These are phyloP conservation scores for Mortierella sp. DNA, from an alignment of 371 early-diverging fungal species.

Conservation along the genomic window DNA sequence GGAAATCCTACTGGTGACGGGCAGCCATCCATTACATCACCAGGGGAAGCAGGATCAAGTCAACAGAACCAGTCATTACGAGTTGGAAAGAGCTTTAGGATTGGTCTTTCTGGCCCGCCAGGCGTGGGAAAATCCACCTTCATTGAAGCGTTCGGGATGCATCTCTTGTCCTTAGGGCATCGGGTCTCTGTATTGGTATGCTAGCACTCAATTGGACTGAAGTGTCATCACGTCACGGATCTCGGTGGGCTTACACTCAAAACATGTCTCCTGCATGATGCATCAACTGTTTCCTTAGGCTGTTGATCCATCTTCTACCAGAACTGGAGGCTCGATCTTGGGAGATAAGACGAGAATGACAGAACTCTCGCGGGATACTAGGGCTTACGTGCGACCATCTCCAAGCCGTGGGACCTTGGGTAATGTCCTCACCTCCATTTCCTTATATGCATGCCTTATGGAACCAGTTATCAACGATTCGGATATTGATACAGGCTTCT, in stretches of 20 bases:
- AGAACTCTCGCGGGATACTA: slow-evolving; percentile 62
- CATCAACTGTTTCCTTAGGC: too few relatives aligned
- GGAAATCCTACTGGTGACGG: too few relatives aligned
- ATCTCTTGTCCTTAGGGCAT: slow-evolving; percentile 68
- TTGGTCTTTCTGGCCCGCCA: slow-evolving; percentile 81
- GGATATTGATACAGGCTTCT: too few relatives aligned
- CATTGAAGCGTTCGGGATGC: slow-evolving; percentile 83
- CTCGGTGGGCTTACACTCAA: too few relatives aligned
- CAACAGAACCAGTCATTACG: slow-evolving; percentile 18
- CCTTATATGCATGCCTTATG: too few relatives aligned
- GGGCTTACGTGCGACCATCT: slow-evolving; percentile 80
- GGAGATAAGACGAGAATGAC: slow-evolving; percentile 89
- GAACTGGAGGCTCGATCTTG: slow-evolving; percentile 83
- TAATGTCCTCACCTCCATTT: slow-evolving; percentile 4
- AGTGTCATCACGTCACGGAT: too few relatives aligned
- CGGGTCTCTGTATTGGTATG: slow-evolving; percentile 80
- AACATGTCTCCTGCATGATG: too few relatives aligned
- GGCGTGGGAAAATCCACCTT: slow-evolving; percentile 88
- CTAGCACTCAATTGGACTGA: too few relatives aligned
- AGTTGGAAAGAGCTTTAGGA: slow-evolving; percentile 63
- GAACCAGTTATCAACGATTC: too few relatives aligned
- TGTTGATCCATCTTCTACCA: slow-evolving; percentile 80
- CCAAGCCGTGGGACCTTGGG: slow-evolving; percentile 77
- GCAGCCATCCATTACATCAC: too few relatives aligned
- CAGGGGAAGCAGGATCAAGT: neutral